phyloP scores from a whole-genome alignment of 495 filamentous ascomycete genomes.

The Aspergillus cavernicola region DNA sequence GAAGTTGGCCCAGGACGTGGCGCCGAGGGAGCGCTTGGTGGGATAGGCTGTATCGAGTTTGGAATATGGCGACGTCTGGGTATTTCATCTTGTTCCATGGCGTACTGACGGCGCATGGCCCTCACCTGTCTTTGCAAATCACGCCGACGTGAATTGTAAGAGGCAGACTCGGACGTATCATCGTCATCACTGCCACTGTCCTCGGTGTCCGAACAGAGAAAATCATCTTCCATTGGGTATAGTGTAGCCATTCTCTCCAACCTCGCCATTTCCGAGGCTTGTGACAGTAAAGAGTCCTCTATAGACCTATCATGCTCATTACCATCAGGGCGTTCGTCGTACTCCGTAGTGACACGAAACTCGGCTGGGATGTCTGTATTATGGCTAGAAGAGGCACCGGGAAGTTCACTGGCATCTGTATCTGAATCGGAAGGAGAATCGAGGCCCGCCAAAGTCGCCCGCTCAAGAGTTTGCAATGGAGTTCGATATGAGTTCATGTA shows the following conservation, averaged over 20 bases:
- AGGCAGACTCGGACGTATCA: slow-evolving; percentile 20
- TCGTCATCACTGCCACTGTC: slow-evolving; percentile 46
- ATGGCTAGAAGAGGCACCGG: slow-evolving; percentile 5
- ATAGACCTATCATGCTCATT: slow-evolving; percentile 11
- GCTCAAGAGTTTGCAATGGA: slow-evolving; percentile 32
- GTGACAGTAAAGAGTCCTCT: slow-evolving; percentile 11
- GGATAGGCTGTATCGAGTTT: slow-evolving; percentile 27
- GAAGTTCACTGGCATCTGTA: slow-evolving; percentile 14
- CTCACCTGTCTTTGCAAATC: slow-evolving; percentile 26
- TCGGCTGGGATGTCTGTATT: slow-evolving; percentile 26
- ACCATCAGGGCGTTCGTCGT: slow-evolving; percentile 37
- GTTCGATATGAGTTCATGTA: slow-evolving; percentile 36
- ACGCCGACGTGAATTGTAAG: slow-evolving; percentile 28
- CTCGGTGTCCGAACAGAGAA: slow-evolving; percentile 48
- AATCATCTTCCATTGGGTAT: slow-evolving; percentile 30
- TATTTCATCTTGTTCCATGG: slow-evolving; percentile 14
- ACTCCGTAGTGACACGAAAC: slow-evolving; percentile 51
- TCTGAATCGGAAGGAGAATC: slow-evolving; percentile 23
- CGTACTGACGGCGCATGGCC: slow-evolving; percentile 22
- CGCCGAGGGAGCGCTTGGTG: slow-evolving; percentile 10
- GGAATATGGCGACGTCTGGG: slow-evolving; percentile 25
- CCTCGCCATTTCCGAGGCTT: slow-evolving; percentile 26
- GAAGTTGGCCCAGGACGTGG: not conserved
- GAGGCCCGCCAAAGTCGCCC: slow-evolving; percentile 22
- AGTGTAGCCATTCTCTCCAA: slow-evolving; percentile 5